A percentile compares a stretch with the other conserved stretches of the same genome.
Evolutionary conservation across 2,329 filamentous ascomycete genomes (phyloP).

Genomic region (Acarospora socialis): DNA sequence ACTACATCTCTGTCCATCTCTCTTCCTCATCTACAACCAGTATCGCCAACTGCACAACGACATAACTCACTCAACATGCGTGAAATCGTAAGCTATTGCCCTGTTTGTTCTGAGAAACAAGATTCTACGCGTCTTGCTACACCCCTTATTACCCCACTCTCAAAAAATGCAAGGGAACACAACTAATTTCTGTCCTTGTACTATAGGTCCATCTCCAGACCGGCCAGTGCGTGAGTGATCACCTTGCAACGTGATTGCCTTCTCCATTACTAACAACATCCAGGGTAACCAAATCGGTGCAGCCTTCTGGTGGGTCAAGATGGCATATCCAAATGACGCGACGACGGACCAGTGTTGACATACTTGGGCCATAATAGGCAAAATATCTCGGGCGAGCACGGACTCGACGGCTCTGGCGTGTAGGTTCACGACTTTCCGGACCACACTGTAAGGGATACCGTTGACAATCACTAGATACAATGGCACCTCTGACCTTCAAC

Average conservation of each 20-base stretch:
- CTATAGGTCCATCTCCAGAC: conserved; percentile 96
- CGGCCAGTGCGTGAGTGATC: conserved; percentile 94
- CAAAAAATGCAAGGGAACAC: conserved; percentile 15
- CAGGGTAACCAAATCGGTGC: conserved; percentile 99
- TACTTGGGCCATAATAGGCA: conserved; percentile 44
- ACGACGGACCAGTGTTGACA: conserved; percentile 7
- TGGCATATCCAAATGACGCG: conserved; percentile 8
- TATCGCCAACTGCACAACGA: too few relatives aligned
- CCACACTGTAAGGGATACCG: conserved; percentile 6
- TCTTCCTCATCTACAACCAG: too few relatives aligned
- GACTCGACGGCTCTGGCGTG: conserved; percentile 94
- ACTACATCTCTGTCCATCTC: too few relatives aligned
- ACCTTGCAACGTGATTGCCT: too few relatives aligned
- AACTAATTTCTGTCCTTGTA: conserved; percentile 41
- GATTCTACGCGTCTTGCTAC: conserved; percentile 10
- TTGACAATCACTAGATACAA: conserved; percentile 56
- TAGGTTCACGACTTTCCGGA: conserved; percentile 38
- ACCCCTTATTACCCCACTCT: neutral
- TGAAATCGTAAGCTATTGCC: conserved; percentile 48
- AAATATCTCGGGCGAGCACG: conserved; percentile 79
- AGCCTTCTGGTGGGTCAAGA: conserved; percentile 73
- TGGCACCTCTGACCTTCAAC: conserved; percentile 94
- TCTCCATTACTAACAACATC: conserved; percentile 20
- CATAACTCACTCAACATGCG: too few relatives aligned
- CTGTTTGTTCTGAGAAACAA: conserved; percentile 16